Evolutionary conservation across 1,139 yeast genomes (phyloP).

Genomic region (Zygosaccharomyces sapae): DNA sequence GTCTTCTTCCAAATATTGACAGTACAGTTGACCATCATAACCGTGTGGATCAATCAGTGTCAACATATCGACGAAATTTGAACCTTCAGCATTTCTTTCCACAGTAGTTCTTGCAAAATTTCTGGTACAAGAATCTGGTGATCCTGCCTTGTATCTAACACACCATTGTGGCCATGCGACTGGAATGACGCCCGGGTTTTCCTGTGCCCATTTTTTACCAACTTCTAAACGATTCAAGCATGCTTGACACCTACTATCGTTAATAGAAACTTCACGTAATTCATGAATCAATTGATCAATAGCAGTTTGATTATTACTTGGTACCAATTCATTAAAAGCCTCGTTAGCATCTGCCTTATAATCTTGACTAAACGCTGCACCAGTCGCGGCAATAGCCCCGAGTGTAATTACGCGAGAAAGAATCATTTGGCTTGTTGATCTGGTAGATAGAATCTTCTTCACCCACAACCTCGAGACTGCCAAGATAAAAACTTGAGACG

Average conservation of each 20-base stretch:
- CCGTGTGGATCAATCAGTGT: slow-evolving; percentile 46
- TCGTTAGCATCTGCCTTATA: background rate
- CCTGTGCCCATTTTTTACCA: slow-evolving; percentile 42
- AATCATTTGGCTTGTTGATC: background rate
- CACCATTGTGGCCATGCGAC: slow-evolving; percentile 45
- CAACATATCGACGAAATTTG: slow-evolving; percentile 47
- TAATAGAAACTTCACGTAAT: slow-evolving; percentile 14
- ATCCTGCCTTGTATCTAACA: slow-evolving; percentile 29
- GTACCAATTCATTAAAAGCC: background rate
- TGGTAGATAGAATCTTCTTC: too few species aligned
- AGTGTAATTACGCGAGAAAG: background rate
- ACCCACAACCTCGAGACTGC: too few species aligned
- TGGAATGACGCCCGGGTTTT: slow-evolving; percentile 44
- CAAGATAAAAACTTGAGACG: too few species aligned
- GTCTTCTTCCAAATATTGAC: slow-evolving; percentile 45
- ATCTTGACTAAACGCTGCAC: background rate
- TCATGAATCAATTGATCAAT: slow-evolving; percentile 10
- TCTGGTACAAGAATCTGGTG: slow-evolving; percentile 33
- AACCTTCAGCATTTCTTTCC: slow-evolving; percentile 37
- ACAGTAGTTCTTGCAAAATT: slow-evolving; percentile 39
- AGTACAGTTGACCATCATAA: slow-evolving; percentile 51
- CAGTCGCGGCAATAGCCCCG: background rate
- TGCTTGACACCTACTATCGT: slow-evolving; percentile 36
- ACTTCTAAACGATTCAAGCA: slow-evolving; percentile 42
- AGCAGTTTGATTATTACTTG: slow-evolving; percentile 7